A percentile compares a stretch with the other conserved stretches of the same genome.
phyloP scores from a whole-genome alignment of 768 basidiomycete genomes.

The Pleurotus eryngii region DNA sequence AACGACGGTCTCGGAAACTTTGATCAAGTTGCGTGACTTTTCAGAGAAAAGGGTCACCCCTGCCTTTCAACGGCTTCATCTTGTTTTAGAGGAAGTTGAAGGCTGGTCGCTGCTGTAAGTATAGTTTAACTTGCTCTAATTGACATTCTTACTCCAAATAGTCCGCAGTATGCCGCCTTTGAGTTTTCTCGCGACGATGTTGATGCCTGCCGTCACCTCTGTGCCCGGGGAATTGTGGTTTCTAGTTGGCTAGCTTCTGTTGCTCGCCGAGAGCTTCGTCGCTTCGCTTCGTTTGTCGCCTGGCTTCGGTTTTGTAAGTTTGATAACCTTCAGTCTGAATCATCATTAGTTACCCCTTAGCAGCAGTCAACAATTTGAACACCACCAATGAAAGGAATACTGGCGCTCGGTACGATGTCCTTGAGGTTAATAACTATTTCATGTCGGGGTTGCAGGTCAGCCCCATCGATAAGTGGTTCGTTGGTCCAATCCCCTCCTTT shows the following conservation, averaged over 20 bases:
- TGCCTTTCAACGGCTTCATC: constrained; percentile 72
- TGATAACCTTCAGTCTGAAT: not conserved
- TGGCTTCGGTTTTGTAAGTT: constrained; percentile 73
- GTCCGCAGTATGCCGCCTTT: constrained; percentile 57
- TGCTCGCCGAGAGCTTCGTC: constrained; percentile 63
- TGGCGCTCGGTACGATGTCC: constrained; percentile 62
- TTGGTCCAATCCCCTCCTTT: constrained; percentile 56
- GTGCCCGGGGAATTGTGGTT: constrained; percentile 56
- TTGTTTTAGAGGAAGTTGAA: constrained; percentile 73
- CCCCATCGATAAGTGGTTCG: constrained; percentile 78
- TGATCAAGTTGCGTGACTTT: constrained; percentile 71
- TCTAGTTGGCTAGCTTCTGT: constrained; percentile 66
- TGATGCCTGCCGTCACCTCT: constrained; percentile 47
- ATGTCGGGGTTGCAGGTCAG: constrained; percentile 66
- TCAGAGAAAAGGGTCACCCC: constrained; percentile 68
- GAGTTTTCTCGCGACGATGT: constrained; percentile 50
- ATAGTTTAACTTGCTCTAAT: constrained; percentile 6
- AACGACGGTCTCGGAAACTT: constrained; percentile 62
- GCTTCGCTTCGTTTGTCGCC: constrained; percentile 75
- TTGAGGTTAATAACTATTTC: constrained; percentile 81
- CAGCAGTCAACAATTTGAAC: constrained; percentile 40
- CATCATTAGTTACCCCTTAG: constrained; percentile 12
- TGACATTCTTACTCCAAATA: constrained; percentile 24
- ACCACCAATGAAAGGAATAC: constrained; percentile 47
- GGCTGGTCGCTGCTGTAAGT: constrained; percentile 75